Percentiles rank a stretch among this genome's conserved stretches.
phyloP scores from a whole-genome alignment of 768 basidiomycete genomes.

The Xerocomus spinulosus region DNA sequence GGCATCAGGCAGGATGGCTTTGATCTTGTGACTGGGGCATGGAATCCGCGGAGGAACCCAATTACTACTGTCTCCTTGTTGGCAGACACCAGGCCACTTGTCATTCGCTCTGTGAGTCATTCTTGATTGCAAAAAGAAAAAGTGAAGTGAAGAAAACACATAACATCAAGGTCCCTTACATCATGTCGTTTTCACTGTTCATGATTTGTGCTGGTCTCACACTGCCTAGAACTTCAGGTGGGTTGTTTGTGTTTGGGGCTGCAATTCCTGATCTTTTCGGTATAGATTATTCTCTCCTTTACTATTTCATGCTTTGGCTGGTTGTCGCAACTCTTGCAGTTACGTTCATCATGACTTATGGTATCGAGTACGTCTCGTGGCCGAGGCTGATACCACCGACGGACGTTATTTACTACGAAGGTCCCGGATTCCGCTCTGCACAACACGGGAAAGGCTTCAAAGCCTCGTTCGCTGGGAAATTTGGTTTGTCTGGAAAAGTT shows the following conservation, averaged over 20 bases:
- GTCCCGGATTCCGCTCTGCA: slow-evolving; percentile 80
- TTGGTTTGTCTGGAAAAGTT: slow-evolving; percentile 34
- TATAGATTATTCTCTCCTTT: slow-evolving; percentile 78
- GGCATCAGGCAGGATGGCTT: slow-evolving; percentile 92
- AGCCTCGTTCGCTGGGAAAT: slow-evolving; percentile 30
- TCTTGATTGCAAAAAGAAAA: neutral
- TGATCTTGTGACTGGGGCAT: slow-evolving; percentile 88
- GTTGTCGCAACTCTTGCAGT: slow-evolving; percentile 56
- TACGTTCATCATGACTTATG: slow-evolving; percentile 75
- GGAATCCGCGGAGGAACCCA: slow-evolving; percentile 78
- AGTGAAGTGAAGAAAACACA: slow-evolving; percentile 3
- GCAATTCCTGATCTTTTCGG: slow-evolving; percentile 1
- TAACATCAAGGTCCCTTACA: slow-evolving; percentile 70
- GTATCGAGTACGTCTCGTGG: slow-evolving; percentile 94
- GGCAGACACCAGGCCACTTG: slow-evolving; percentile 73
- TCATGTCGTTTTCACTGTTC: slow-evolving; percentile 74
- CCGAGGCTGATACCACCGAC: slow-evolving; percentile 77
- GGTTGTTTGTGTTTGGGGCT: slow-evolving; percentile 25
- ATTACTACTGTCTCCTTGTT: slow-evolving; percentile 67
- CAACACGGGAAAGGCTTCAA: slow-evolving; percentile 72
- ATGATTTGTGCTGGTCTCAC: slow-evolving; percentile 87
- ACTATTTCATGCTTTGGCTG: slow-evolving; percentile 83
- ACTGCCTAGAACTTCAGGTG: slow-evolving; percentile 83
- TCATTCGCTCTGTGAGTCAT: slow-evolving; percentile 72
- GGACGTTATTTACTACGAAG: slow-evolving; percentile 81